Evolutionary conservation across 139 green algal genomes (phyloP).

Genomic region (Spirogloea muscicola): DNA sequence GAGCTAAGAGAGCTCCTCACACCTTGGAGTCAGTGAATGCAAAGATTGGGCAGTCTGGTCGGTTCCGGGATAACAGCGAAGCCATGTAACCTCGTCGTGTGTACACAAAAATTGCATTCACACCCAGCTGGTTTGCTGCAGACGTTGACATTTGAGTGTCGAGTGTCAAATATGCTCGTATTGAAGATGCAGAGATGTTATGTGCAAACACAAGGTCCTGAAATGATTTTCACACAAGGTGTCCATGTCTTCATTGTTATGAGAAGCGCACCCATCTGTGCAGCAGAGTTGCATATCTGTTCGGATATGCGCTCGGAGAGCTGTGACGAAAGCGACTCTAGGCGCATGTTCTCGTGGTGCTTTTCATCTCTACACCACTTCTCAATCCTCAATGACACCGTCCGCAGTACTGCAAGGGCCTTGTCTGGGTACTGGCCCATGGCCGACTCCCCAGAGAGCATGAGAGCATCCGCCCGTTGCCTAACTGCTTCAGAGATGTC

Average conservation of each 20-base stretch:
- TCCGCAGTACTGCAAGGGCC: conserved; percentile 65
- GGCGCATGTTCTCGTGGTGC: conserved; percentile 46
- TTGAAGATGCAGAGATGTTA: too few relatives aligned
- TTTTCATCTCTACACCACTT: conserved; percentile 57
- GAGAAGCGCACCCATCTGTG: conserved; percentile 15
- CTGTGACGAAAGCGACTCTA: conserved; percentile 51
- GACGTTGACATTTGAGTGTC: neutral
- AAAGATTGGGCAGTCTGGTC: conserved; percentile 75
- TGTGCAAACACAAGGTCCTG: too few relatives aligned
- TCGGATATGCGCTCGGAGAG: conserved; percentile 55
- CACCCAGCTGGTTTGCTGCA: conserved; percentile 57
- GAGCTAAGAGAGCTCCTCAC: too few relatives aligned
- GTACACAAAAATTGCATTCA: conserved; percentile 70
- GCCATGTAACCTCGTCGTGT: conserved; percentile 72
- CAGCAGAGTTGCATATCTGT: conserved; percentile 65
- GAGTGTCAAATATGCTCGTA: too few relatives aligned
- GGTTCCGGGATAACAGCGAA: conserved; percentile 64
- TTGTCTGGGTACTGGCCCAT: conserved; percentile 71
- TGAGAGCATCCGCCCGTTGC: conserved; percentile 76
- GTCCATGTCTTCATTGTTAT: neutral
- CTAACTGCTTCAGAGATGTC: conserved; percentile 77
- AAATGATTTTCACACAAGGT: too few relatives aligned
- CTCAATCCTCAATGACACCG: conserved; percentile 59
- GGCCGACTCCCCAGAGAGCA: conserved; percentile 79
- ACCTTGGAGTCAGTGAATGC: conserved; percentile 65